Conservation (phyloP, 441 rosid species). For the Brassica hybrid region DNA sequence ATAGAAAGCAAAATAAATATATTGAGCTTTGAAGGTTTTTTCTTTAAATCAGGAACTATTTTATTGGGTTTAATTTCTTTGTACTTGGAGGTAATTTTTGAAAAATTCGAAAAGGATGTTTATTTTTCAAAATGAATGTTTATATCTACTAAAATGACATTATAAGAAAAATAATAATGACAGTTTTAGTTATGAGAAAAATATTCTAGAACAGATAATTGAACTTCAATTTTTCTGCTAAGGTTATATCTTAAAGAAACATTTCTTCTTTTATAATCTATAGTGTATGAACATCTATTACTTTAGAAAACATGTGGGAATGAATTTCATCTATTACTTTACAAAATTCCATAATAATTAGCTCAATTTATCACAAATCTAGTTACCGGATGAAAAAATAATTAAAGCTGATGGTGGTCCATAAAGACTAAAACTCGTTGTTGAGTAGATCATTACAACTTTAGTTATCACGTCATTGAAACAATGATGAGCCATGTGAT, state of each 20-base stretch:
- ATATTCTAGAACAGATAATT: not conserved
- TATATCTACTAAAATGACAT: not conserved
- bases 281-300: not conserved
- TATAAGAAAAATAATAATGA: not conserved
- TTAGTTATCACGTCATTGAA: slow-evolving; percentile 40
- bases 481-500: slow-evolving; percentile 48
- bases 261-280: not conserved
- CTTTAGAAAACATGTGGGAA: not conserved
- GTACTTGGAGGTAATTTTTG: not conserved
- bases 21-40: not conserved
- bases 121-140: not conserved
- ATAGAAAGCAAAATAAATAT: slow-evolving; percentile 12
- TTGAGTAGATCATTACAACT: slow-evolving; percentile 49
- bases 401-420: slow-evolving; percentile 40
- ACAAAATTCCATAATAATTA: not conserved
- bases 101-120: not conserved
- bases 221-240: not conserved
- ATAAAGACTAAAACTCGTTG: slow-evolving; percentile 32
- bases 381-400: slow-evolving; percentile 1
- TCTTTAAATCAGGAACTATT: not conserved
- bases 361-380: slow-evolving; percentile 24
- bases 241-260: not conserved
- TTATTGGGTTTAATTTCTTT: slow-evolving; percentile 6
- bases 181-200: not conserved
- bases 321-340: not conserved